These are phyloP conservation scores for Mercurialis annua DNA, from an alignment of 345 rosid species.

Conservation along the genomic window DNA sequence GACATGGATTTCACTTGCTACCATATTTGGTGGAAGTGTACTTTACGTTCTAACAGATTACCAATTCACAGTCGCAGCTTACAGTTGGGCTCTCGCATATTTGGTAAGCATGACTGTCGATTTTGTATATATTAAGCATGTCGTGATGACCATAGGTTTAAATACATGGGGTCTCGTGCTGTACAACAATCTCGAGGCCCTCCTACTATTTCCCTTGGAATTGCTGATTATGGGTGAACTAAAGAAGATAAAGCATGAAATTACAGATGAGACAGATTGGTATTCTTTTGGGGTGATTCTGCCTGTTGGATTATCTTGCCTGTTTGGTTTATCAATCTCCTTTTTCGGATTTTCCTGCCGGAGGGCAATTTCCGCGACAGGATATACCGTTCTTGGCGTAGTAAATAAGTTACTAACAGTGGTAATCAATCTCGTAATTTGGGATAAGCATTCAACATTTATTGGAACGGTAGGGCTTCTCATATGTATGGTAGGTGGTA, in stretches of 20 bases:
- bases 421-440: slow-evolving; percentile 71
- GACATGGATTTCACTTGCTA: slow-evolving; percentile 76
- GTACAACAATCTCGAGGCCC: slow-evolving; percentile 93
- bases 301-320: slow-evolving; percentile 82
- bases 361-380: slow-evolving; percentile 90
- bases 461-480: slow-evolving; percentile 82
- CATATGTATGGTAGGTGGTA: slow-evolving; percentile 88
- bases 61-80: slow-evolving; percentile 78
- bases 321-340: slow-evolving; percentile 87
- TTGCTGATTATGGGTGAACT: slow-evolving; percentile 92
- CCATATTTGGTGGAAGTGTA: slow-evolving; percentile 84
- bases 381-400: slow-evolving; percentile 96
- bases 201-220: slow-evolving; percentile 84
- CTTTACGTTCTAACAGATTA: slow-evolving; percentile 85
- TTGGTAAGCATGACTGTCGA: slow-evolving; percentile 90
- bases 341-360: slow-evolving; percentile 98
- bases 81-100: slow-evolving; percentile 90
- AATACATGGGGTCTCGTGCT: slow-evolving; percentile 97
- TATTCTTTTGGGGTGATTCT: slow-evolving; percentile 64
- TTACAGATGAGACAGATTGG: slow-evolving; percentile 69
- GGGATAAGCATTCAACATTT: slow-evolving; percentile 91
- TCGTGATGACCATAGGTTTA: slow-evolving; percentile 90
- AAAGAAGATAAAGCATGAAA: slow-evolving; percentile 80
- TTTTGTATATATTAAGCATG: slow-evolving; percentile 97
- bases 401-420: slow-evolving; percentile 92